Conservation (phyloP, 2,329 filamentous ascomycete species). For the Pezicula radicicola region DNA sequence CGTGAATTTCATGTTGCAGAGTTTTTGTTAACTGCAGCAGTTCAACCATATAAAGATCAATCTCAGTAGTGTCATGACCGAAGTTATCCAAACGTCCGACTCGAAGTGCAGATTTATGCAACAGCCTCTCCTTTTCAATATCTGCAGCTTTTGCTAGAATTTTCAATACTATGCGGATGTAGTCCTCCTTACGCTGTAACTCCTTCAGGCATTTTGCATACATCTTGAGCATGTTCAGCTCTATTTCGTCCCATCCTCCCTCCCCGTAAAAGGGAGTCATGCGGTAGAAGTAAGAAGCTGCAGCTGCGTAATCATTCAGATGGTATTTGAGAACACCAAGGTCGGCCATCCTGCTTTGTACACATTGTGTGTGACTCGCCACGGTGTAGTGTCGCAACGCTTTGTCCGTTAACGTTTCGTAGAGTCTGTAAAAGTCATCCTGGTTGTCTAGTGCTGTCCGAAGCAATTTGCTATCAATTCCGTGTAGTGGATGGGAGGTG, state of each 20-base stretch:
- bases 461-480: slow-evolving; percentile 55
- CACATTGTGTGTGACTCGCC: slow-evolving; percentile 74
- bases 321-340: slow-evolving; percentile 81
- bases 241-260: slow-evolving; percentile 74
- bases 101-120: slow-evolving; percentile 29
- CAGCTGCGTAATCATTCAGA: slow-evolving; percentile 68
- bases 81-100: slow-evolving; percentile 9
- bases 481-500: slow-evolving; percentile 28
- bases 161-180: slow-evolving; percentile 71
- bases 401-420: slow-evolving; percentile 78
- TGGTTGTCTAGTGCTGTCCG: slow-evolving; percentile 57
- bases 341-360: slow-evolving; percentile 77
- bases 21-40: slow-evolving; percentile 24
- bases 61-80: slow-evolving; percentile 10
- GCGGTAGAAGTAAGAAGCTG: slow-evolving; percentile 74
- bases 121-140: slow-evolving; percentile 47
- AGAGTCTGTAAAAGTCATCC: slow-evolving; percentile 63
- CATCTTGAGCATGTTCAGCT: slow-evolving; percentile 81
- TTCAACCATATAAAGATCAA: slow-evolving; percentile 26
- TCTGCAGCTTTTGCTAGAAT: slow-evolving; percentile 66
- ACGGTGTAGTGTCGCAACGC: slow-evolving; percentile 80
- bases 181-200: slow-evolving; percentile 74
- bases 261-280: slow-evolving; percentile 78
- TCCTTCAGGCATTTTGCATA: slow-evolving; percentile 80
- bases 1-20: slow-evolving; percentile 58